phyloP scores from a whole-genome alignment of 768 basidiomycete species.

The Russula dissimulans region DNA sequence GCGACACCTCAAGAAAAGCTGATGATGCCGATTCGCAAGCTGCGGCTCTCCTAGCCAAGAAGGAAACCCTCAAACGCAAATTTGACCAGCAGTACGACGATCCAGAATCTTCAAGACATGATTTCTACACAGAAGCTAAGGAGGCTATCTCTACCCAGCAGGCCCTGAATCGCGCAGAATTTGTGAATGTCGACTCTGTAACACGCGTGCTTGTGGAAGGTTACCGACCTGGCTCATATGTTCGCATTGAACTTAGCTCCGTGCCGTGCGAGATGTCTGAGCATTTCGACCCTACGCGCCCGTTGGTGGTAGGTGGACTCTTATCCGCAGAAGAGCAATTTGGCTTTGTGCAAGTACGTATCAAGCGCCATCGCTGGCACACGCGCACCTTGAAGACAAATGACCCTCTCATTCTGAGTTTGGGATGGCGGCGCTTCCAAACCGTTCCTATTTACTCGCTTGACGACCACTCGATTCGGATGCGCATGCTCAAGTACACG shows the following conservation, averaged over 20 bases:
- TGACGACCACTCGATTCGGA: conserved; percentile 95
- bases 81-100: conserved; percentile 98
- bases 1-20: not conserved
- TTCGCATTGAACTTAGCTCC: conserved; percentile 77
- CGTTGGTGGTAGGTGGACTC: conserved; percentile 87
- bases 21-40: conserved; percentile 33
- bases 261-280: conserved; percentile 91
- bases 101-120: conserved; percentile 63
- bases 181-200: conserved; percentile 67
- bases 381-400: conserved; percentile 88
- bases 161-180: conserved; percentile 76
- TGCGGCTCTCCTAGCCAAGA: conserved; percentile 67
- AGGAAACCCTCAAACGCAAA: conserved; percentile 84
- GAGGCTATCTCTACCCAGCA: conserved; percentile 83
- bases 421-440: conserved; percentile 99
- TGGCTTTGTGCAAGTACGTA: conserved; percentile 88
- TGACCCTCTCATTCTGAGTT: conserved; percentile 89
- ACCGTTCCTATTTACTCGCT: conserved; percentile 90
- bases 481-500: conserved; percentile 99
- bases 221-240: conserved; percentile 81
- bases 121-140: conserved; percentile 89
- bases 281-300: conserved; percentile 86
- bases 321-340: conserved; percentile 85
- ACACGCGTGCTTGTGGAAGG: conserved; percentile 83
- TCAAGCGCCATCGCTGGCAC: conserved; percentile 96